A percentile compares a stretch with the other conserved stretches of the same genome.
phyloP scores from a whole-genome alignment of 176 grass and related monocot genomes.

The Carex myosuroides region DNA sequence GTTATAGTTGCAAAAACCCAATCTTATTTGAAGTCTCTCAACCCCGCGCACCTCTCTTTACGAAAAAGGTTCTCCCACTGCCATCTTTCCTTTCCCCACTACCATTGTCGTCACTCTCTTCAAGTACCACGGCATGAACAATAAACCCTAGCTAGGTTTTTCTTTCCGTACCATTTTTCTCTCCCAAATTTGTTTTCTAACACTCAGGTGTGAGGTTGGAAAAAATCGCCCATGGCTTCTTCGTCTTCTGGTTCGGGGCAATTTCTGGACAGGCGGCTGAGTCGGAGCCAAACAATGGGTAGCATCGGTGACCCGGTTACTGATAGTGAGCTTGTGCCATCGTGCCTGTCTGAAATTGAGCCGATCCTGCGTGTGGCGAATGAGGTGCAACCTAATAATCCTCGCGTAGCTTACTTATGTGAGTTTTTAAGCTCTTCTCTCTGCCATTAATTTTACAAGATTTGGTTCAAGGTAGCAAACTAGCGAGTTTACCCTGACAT shows the following conservation, averaged over 20 bases:
- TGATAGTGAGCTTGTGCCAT: constrained; percentile 71
- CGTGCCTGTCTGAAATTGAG: constrained; percentile 55
- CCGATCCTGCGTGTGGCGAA: constrained; percentile 80
- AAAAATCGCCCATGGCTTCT: constrained; percentile 20
- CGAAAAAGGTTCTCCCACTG: not conserved
- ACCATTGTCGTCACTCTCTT: not conserved
- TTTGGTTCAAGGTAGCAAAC: not conserved
- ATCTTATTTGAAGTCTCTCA: not conserved
- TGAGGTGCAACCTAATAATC: constrained; percentile 55
- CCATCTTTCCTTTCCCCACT: not conserved
- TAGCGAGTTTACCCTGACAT: not conserved
- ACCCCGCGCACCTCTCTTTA: constrained; percentile 7
- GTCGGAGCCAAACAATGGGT: constrained; percentile 50
- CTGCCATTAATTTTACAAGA: not conserved
- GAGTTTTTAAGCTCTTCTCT: not conserved
- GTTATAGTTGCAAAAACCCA: not conserved
- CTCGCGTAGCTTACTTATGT: constrained; percentile 80
- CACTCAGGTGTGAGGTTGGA: not conserved
- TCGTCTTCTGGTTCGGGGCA: constrained; percentile 21
- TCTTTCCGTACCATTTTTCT: not conserved
- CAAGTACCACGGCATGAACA: not conserved
- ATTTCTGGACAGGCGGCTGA: constrained; percentile 27
- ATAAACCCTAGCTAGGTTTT: constrained; percentile 28
- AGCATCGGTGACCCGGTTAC: constrained; percentile 45
- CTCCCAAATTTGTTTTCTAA: not conserved